Base-by-base conservation (phyloP, 345 rosid genomes). In the Eucalyptus tenuipes region DNA sequence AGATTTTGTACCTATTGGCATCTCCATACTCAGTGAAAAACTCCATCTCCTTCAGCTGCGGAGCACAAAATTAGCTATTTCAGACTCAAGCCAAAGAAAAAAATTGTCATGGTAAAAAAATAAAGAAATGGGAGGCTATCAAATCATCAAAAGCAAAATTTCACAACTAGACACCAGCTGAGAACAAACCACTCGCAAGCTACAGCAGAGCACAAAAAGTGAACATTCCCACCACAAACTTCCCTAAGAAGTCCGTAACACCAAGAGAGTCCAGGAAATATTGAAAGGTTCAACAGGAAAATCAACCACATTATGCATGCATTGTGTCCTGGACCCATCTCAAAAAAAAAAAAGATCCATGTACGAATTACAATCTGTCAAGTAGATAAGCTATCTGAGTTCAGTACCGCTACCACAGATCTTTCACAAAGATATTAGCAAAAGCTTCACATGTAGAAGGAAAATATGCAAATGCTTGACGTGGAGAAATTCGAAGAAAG, bases 11-110 rank as follows among this genome's bases (percentile, higher is more conserved):
- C 88, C 97, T 93, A 88, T 97, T 98, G 27, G 99, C 99, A 93
- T 98, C 99, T 47, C 97, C 99, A 59, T 97, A 98, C 93, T 97
- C 99, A 0, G 99, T 95, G 96, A 98, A 98, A 91, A 98, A 96
- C 27, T 96, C 98, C 91, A 93, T 89, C 68, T 94, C 99, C 89
- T 97, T 97, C 87, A 94, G 86, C 90, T 93, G 96, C 98, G 92
- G 94, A 85, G 88, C 13, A 81, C 14, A 29, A 61, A 53, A 40
- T 75, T 20, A 75, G 84, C 29, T 75, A 24, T 75, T 6, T 20
- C 47, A 75, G 84, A 75, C 47, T 40, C 15, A 5, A 40, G 47
- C 84, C 47, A 75, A 31, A 31, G 18, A 31, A 33, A 33, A 8
- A 61, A 25, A 59, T 31, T 16, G 13, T 71, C 44, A 33, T 33